Evolutionary conservation across 2,329 filamentous ascomycete genomes (phyloP).

Genomic region (Penicillium sp.): DNA sequence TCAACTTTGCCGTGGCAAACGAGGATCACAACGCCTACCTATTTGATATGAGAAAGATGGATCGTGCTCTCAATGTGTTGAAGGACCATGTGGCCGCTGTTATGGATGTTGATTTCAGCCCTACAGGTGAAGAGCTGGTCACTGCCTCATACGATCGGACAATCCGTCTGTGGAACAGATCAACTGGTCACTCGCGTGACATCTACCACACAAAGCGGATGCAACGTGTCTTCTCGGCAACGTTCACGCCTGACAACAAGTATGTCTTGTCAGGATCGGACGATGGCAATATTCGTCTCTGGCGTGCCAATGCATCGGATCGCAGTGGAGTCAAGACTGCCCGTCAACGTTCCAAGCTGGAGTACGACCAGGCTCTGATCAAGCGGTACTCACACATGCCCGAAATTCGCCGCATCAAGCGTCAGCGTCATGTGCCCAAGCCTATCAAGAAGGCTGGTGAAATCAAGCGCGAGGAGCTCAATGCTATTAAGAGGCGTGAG

Average conservation of each 20-base stretch:
- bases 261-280: constrained; percentile 90
- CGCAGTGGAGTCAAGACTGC: constrained; percentile 82
- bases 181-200: constrained; percentile 80
- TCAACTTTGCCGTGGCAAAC: constrained; percentile 88
- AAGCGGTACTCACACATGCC: constrained; percentile 92
- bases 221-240: constrained; percentile 85
- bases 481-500: constrained; percentile 81
- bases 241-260: constrained; percentile 83
- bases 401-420: constrained; percentile 83
- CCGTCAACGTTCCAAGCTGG: constrained; percentile 78
- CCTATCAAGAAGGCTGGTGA: constrained; percentile 92
- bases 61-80: constrained; percentile 81
- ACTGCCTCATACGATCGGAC: constrained; percentile 87
- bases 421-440: constrained; percentile 88
- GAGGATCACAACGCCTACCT: constrained; percentile 93
- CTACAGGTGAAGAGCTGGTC: constrained; percentile 90
- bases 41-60: constrained; percentile 91
- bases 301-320: constrained; percentile 81
- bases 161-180: constrained; percentile 77
- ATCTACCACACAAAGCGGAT: constrained; percentile 97
- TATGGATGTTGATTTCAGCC: constrained; percentile 94
- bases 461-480: constrained; percentile 89
- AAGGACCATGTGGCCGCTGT: constrained; percentile 89
- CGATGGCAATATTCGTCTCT: constrained; percentile 86
- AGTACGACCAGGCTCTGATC: constrained; percentile 85